Evolutionary conservation across 1,139 yeast genomes (phyloP), one percentile per base, ranked within the genome.

Genomic region (Geotrichum australiense): DNA sequence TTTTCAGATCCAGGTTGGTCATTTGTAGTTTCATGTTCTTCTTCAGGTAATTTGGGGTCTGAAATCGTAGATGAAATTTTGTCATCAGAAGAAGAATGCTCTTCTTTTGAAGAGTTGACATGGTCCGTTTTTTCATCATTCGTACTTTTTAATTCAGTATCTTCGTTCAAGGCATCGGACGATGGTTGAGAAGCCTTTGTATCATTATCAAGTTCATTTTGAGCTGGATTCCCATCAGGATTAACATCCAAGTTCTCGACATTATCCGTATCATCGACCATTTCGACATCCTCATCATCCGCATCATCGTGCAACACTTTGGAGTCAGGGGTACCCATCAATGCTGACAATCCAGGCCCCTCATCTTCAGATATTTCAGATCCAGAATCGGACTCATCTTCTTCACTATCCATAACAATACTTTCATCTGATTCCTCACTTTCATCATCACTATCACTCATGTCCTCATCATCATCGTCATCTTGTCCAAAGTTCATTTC

Each of bases 391-490:
- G 42, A 22, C n/a, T 42, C 43, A 11, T 49, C 53, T 25, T 49
- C 53, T 39, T 53, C 56, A 41, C 55, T 52, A 33, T 54, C 58
- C 36, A 52, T 44, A 6, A 51, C 39, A 5, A 54, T 46, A 43
- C 52, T 43, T 23, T 49, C 46, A 28, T 46, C 45, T 15, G 47
- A 22, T 12, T 50, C 53, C 41, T n/a, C 40, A 42, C 18, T 34
- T 12, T 42, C 48, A 25, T 47, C 52, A 2, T 50, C 53, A 3
- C 46, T 52, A 3, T 53, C 52, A 12, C 47, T 48, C 6, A 50
- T 54, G 8, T 41, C 51, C 18, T 52, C 53, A 33, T 46, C 42
- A 18, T 53, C 63, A 10, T 60, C 57, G 6, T 53, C 58, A 25
- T 51, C 55, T 14, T 38, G 34, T 15, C 42, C 41, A 35, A 33